Conservation (phyloP, 805 yeast species). For the Isabelozyma gotoi region DNA sequence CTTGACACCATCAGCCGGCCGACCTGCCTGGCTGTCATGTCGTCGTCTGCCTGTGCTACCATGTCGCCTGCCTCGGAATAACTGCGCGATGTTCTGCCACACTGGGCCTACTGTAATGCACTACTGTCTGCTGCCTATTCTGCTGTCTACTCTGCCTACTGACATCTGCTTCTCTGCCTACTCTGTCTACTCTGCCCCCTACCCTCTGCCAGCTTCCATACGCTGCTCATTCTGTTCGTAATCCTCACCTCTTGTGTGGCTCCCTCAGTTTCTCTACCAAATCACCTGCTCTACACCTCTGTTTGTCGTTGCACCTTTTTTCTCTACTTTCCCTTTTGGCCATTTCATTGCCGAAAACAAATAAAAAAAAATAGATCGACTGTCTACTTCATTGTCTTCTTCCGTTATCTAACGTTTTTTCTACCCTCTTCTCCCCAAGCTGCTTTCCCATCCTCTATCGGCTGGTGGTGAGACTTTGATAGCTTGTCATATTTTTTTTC, state of each 20-base stretch:
- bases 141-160: too few species aligned
- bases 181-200: too few species aligned
- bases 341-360: not conserved
- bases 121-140: too few species aligned
- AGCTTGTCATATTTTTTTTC: too few species aligned
- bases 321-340: not conserved
- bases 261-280: not conserved
- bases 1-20: not conserved
- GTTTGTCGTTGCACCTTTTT: constrained; percentile 1
- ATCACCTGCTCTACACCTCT: too few species aligned
- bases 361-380: not conserved
- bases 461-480: too few species aligned
- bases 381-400: not conserved
- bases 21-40: too few species aligned
- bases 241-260: not conserved
- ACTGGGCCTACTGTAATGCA: too few species aligned
- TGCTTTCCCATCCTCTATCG: not conserved
- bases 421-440: not conserved
- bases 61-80: too few species aligned
- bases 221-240: not conserved
- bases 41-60: too few species aligned
- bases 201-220: not conserved
- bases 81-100: too few species aligned
- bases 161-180: too few species aligned
- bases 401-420: not conserved